Conservation (phyloP, 306 rosid species). For the Inga laurina region DNA sequence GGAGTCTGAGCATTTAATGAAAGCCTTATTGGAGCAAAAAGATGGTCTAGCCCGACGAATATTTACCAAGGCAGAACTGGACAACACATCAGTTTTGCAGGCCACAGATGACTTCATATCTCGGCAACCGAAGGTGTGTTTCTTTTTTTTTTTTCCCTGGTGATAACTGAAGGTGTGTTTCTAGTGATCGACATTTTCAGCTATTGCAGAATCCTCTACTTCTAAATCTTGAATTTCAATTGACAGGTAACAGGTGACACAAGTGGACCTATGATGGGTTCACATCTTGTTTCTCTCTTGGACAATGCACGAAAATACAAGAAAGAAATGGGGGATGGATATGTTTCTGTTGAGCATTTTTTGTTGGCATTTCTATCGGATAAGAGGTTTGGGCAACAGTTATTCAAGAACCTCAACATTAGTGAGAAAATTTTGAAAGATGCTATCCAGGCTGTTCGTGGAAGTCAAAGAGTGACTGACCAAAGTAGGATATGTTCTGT, state of each 20-base stretch:
- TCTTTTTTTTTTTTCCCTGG: no score
- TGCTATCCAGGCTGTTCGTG: slow-evolving; percentile 81
- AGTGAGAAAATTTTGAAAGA: slow-evolving; percentile 77
- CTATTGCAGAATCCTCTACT: slow-evolving; percentile 20
- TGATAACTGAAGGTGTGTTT: slow-evolving; percentile 62
- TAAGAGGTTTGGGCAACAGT: slow-evolving; percentile 82
- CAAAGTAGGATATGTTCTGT: slow-evolving; percentile 56
- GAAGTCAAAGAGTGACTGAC: slow-evolving; percentile 90
- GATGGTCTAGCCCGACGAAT: slow-evolving; percentile 91
- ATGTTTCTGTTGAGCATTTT: slow-evolving; percentile 90
- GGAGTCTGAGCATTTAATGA: slow-evolving; percentile 95
- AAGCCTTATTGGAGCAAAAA: slow-evolving; percentile 93
- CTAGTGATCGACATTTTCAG: slow-evolving; percentile 16
- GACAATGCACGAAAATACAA: slow-evolving; percentile 63
- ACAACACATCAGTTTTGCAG: slow-evolving; percentile 84
- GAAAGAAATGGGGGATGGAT: slow-evolving; percentile 85
- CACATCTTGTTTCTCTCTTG: slow-evolving; percentile 59
- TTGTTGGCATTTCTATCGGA: slow-evolving; percentile 70
- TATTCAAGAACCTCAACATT: slow-evolving; percentile 74
- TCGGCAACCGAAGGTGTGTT: slow-evolving; percentile 78
- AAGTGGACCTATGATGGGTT: slow-evolving; percentile 72
- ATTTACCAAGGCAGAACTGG: slow-evolving; percentile 87
- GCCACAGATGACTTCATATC: slow-evolving; percentile 85
- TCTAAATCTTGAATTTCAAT: slow-evolving; percentile 15
- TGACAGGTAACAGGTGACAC: slow-evolving; percentile 79